A percentile compares a stretch with the other conserved stretches of the same genome.
Conservation (phyloP, 768 basidiomycete genomes). For the Cyathus striatus region DNA sequence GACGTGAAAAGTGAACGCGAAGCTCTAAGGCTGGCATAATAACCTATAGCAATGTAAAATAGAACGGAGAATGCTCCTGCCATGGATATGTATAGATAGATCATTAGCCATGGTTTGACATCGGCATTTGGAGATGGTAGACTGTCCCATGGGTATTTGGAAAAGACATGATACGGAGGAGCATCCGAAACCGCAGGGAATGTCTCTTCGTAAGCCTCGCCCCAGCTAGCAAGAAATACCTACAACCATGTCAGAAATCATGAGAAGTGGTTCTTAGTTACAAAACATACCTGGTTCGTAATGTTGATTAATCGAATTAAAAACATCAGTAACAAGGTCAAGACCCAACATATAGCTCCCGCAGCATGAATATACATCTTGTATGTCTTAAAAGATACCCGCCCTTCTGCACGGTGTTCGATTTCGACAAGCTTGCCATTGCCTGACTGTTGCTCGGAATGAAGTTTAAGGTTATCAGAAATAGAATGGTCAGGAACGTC, state of each 20-base stretch:
- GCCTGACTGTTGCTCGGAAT: conserved; percentile 7
- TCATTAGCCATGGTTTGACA: conserved; percentile 61
- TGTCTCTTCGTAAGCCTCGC: conserved; percentile 53
- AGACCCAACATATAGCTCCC: conserved; percentile 48
- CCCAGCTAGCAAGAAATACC: conserved; percentile 67
- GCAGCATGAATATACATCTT: conserved; percentile 59
- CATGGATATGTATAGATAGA: conserved; percentile 61
- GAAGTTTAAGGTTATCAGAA: no score
- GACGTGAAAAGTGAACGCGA: conserved; percentile 54
- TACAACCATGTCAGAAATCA: conserved; percentile 14
- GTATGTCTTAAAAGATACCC: conserved; percentile 56
- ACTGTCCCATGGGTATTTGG: conserved; percentile 35
- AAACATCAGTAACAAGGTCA: conserved; percentile 48
- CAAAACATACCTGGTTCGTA: conserved; percentile 49
- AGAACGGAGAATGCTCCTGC: conserved; percentile 49
- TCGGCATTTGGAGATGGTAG: conserved; percentile 56
- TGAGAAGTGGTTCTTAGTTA: not conserved
- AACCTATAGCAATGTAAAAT: conserved; percentile 55
- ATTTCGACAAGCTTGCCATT: conserved; percentile 56
- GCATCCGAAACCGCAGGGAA: conserved; percentile 8
- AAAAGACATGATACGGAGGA: conserved; percentile 8
- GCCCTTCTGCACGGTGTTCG: conserved; percentile 63
- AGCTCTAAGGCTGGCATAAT: conserved; percentile 65
- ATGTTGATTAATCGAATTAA: conserved; percentile 53
- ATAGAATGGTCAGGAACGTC: no score